These are phyloP conservation scores for Echinosophora koreensis DNA, from an alignment of 306 rosid genomes.

Conservation along the genomic window DNA sequence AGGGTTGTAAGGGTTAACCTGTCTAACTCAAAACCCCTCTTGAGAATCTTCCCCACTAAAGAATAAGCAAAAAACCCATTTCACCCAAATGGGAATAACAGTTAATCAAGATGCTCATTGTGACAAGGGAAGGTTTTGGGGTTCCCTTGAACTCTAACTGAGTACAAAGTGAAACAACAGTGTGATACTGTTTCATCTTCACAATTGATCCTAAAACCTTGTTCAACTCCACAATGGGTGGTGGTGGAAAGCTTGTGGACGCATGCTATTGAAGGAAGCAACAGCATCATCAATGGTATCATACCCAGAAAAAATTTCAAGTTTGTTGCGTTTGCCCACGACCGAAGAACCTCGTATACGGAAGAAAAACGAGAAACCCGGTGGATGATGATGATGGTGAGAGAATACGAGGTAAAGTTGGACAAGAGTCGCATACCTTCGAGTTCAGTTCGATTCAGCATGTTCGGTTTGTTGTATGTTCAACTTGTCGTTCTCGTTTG, in stretches of 20 bases:
- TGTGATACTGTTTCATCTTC: constrained; percentile 29
- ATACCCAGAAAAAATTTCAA: not conserved
- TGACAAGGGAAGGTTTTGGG: constrained; percentile 41
- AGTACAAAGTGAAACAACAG: constrained; percentile 37
- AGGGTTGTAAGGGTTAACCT: constrained; percentile 14
- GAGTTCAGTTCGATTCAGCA: constrained; percentile 18
- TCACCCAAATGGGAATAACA: constrained; percentile 48
- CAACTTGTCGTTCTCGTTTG: no score
- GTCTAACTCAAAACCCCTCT: constrained; percentile 47
- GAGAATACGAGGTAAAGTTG: not conserved
- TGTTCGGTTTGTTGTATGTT: not conserved
- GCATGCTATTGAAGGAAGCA: constrained; percentile 43
- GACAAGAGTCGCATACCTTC: constrained; percentile 29
- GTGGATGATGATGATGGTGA: not conserved
- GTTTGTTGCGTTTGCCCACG: constrained; percentile 9
- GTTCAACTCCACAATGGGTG: constrained; percentile 32
- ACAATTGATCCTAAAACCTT: constrained; percentile 40
- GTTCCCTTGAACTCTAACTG: constrained; percentile 30
- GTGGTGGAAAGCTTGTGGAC: constrained; percentile 28
- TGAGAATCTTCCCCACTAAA: constrained; percentile 37
- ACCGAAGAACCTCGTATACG: constrained; percentile 28
- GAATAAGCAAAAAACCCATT: constrained; percentile 45
- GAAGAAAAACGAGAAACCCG: constrained; percentile 24
- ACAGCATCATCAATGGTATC: constrained; percentile 29
- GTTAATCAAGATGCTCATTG: constrained; percentile 42